Conservation (phyloP, 2,329 filamentous ascomycete species). For the Pyrenophora tritici-repentis region DNA sequence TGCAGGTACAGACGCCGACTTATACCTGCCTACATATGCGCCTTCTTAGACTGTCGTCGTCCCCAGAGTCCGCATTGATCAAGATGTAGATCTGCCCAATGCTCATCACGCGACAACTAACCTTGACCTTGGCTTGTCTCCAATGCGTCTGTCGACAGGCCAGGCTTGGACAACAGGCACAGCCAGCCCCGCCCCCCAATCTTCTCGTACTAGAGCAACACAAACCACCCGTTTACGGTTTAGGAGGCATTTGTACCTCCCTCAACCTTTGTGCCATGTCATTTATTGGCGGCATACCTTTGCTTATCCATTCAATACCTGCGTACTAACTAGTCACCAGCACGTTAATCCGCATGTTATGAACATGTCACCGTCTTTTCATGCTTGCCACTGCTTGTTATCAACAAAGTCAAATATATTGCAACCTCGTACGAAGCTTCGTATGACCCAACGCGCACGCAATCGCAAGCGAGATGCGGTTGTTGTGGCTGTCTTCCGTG, state of each 20-base stretch:
- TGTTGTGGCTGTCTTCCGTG: constrained; percentile 12
- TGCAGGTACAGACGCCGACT: constrained; percentile 21
- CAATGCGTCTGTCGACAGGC: constrained; percentile 5
- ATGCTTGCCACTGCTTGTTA: too few species aligned
- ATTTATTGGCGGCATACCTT: constrained; percentile 12
- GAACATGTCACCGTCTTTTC: too few species aligned
- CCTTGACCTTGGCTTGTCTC: background rate
- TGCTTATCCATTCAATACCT: constrained; percentile 3
- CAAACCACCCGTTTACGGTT: constrained; percentile 13
- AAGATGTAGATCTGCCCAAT: constrained; percentile 6
- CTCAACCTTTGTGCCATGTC: constrained; percentile 7
- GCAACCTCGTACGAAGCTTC: background rate
- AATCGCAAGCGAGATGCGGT: too few species aligned
- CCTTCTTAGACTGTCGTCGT: background rate
- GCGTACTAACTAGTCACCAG: background rate
- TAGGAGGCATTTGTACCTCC: constrained; percentile 17
- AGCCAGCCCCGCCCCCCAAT: constrained; percentile 2
- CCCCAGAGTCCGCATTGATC: constrained; percentile 3
- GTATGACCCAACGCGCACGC: too few species aligned
- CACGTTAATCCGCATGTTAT: too few species aligned
- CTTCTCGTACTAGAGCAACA: constrained; percentile 12
- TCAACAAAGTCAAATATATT: background rate
- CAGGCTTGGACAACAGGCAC: constrained; percentile 1
- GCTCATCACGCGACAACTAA: constrained; percentile 4
- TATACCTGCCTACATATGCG: background rate